Conservation (phyloP, 2,329 filamentous ascomycete species). For the Fusarium staphyleae region DNA sequence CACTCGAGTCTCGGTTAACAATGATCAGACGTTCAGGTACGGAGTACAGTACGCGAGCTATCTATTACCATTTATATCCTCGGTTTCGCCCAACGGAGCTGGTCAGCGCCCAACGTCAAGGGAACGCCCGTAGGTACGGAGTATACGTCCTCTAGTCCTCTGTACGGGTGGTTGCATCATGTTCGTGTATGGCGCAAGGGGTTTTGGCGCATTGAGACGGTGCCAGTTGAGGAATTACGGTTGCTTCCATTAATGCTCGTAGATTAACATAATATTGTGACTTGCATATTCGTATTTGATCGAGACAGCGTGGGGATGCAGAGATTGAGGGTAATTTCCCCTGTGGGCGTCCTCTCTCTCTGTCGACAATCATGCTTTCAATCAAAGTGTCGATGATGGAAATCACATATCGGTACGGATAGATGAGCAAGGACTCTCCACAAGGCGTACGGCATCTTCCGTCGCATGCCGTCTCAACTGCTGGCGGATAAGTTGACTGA, state of each 20-base stretch:
- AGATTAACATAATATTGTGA: not conserved
- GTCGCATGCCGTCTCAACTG: not conserved
- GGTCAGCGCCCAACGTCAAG: not conserved
- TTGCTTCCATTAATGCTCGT: not conserved
- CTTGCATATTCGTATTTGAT: constrained; percentile 1
- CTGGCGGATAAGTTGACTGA: not conserved
- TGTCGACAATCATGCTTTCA: not conserved
- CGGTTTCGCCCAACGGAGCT: not conserved
- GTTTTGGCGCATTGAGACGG: constrained; percentile 11
- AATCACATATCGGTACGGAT: not conserved
- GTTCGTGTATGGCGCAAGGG: constrained; percentile 19
- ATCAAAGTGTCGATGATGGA: not conserved
- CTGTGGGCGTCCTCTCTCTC: not conserved
- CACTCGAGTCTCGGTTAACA: not conserved
- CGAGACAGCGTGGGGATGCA: not conserved
- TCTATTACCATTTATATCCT: not conserved
- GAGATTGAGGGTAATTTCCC: constrained; percentile 17
- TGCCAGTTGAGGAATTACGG: not conserved
- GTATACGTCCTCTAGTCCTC: too few relatives aligned
- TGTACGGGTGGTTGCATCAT: not conserved
- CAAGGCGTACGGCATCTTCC: constrained; percentile 11
- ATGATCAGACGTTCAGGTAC: not conserved
- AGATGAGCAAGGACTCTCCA: not conserved
- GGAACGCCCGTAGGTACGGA: constrained; percentile 6
- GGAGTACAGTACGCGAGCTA: too few relatives aligned